These are phyloP conservation scores for Ustilago hordei DNA, from an alignment of 1,284 basidiomycete genomes.

Conservation along the genomic window DNA sequence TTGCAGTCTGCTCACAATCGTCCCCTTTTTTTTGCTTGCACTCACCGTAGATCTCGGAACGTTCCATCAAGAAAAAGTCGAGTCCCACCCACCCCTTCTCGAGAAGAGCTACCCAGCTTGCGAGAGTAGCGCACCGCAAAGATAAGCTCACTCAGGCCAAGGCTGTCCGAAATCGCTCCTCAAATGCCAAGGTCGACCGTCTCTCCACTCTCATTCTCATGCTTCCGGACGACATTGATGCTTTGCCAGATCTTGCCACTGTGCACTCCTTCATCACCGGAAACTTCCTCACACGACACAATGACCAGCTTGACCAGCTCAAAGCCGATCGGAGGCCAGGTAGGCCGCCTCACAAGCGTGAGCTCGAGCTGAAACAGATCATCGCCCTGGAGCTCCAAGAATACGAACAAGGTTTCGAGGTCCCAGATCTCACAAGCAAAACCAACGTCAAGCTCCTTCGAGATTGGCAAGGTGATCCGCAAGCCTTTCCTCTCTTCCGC, in stretches of 20 bases:
- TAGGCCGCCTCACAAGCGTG: constrained; percentile 55
- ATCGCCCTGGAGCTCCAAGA: constrained; percentile 57
- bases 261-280: constrained; percentile 61
- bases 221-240: constrained; percentile 55
- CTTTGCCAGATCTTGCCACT: constrained; percentile 56
- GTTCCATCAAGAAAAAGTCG: constrained; percentile 64
- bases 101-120: constrained; percentile 62
- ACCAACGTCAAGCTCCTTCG: constrained; percentile 63
- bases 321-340: constrained; percentile 57
- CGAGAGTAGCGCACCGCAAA: constrained; percentile 56
- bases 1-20: background rate
- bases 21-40: background rate
- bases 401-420: constrained; percentile 62
- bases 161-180: constrained; percentile 31
- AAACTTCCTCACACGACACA: constrained; percentile 59
- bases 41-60: constrained; percentile 57
- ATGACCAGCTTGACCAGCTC: constrained; percentile 57
- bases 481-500: constrained; percentile 62
- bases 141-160: constrained; percentile 55
- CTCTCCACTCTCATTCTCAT: constrained; percentile 64
- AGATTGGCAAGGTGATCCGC: constrained; percentile 66
- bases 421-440: constrained; percentile 61
- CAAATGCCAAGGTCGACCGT: constrained; percentile 63
- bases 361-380: constrained; percentile 56
- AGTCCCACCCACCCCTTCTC: constrained; percentile 66